phyloP scores from a whole-genome alignment of 2,329 filamentous ascomycete species.

The Samsoniella hepiali region DNA sequence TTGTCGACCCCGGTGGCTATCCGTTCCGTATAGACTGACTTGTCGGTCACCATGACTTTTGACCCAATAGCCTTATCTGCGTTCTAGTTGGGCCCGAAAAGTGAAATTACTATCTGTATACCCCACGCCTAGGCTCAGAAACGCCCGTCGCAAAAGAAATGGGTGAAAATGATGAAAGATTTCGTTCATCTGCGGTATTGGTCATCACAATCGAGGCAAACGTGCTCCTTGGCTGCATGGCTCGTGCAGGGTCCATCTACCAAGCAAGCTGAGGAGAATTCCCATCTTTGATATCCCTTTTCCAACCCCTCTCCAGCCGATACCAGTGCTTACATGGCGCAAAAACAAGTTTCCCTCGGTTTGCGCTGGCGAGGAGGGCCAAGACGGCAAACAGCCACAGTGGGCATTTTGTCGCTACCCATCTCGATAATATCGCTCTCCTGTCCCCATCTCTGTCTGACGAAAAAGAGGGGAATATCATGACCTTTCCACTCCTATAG shows the following conservation, averaged over 20 bases:
- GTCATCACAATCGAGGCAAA: not conserved
- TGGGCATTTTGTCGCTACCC: not conserved
- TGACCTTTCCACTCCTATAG: not conserved
- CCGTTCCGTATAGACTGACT: not conserved
- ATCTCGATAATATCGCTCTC: conserved; percentile 7
- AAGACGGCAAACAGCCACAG: conserved; percentile 15
- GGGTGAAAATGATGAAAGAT: not conserved
- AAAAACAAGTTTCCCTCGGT: not conserved
- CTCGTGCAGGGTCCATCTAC: not conserved
- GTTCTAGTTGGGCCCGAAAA: not conserved
- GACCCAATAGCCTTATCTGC: not conserved
- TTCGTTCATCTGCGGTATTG: not conserved
- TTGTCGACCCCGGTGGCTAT: not conserved
- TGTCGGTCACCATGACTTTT: not conserved
- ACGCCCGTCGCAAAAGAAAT: not conserved
- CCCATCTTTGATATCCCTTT: not conserved
- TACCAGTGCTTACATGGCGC: conserved; percentile 8
- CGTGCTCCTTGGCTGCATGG: not conserved
- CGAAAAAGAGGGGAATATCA: not conserved
- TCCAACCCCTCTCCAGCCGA: not conserved
- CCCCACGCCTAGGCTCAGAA: not conserved
- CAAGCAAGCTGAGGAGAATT: no score
- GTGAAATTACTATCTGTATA: not conserved
- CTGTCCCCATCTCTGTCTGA: not conserved
- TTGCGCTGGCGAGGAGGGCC: not conserved